These are phyloP conservation scores for Prunus kanzakura DNA, from an alignment of 306 rosid genomes.

Conservation along the genomic window DNA sequence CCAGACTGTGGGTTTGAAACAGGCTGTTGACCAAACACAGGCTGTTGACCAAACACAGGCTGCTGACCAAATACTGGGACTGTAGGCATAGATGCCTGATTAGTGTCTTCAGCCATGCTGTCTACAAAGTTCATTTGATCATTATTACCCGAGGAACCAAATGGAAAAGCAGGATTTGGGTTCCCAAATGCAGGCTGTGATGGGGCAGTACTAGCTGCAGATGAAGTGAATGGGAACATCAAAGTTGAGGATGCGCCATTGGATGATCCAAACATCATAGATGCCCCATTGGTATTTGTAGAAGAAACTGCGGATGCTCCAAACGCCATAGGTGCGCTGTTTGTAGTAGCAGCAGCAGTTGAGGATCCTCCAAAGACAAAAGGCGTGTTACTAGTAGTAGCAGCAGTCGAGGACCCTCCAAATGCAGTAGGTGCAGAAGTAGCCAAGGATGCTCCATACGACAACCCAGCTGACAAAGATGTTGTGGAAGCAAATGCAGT, in stretches of 20 bases:
- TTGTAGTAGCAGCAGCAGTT: neutral
- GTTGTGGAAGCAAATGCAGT: slow-evolving; percentile 42
- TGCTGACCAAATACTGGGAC: slow-evolving; percentile 53
- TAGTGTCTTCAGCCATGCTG: slow-evolving; percentile 88
- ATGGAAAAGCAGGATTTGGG: slow-evolving; percentile 34
- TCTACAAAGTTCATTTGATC: slow-evolving; percentile 82
- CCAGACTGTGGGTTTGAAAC: slow-evolving; percentile 41
- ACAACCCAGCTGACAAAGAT: slow-evolving; percentile 27
- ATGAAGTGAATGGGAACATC: slow-evolving; percentile 54
- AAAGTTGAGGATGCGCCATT: slow-evolving; percentile 46
- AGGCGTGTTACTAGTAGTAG: slow-evolving; percentile 34
- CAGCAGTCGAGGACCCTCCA: slow-evolving; percentile 32
- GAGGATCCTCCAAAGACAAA: slow-evolving; percentile 28
- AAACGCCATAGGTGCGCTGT: slow-evolving; percentile 16
- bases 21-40: slow-evolving; percentile 54
- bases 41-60: slow-evolving; percentile 14
- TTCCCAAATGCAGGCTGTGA: slow-evolving; percentile 61
- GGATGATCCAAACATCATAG: slow-evolving; percentile 47
- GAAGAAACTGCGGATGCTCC: slow-evolving; percentile 33
- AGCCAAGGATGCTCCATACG: slow-evolving; percentile 12
- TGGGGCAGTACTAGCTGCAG: slow-evolving; percentile 34
- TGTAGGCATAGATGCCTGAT: slow-evolving; percentile 41
- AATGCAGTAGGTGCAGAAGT: slow-evolving; percentile 32
- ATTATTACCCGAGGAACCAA: slow-evolving; percentile 49
- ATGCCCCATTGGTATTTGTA: slow-evolving; percentile 32